phyloP scores from a whole-genome alignment of 1,139 yeast species.

The Saccharomyces hybrid region DNA sequence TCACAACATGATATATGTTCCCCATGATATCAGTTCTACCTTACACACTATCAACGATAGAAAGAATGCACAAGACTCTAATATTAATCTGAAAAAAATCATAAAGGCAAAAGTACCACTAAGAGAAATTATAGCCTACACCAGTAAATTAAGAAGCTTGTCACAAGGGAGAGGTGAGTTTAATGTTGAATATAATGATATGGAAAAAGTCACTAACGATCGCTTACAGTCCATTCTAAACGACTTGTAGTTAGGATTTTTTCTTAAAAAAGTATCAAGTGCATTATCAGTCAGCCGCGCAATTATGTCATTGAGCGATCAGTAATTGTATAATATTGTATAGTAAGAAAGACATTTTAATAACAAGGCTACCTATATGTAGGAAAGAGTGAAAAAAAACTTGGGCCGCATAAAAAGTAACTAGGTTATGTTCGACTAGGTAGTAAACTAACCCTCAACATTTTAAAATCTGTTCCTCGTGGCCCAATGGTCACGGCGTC shows the following conservation, averaged over 20 bases:
- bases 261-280: too few species aligned
- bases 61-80: constrained; percentile 12
- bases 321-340: too few species aligned
- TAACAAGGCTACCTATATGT: too few species aligned
- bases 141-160: constrained; percentile 65
- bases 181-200: constrained; percentile 69
- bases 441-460: too few species aligned
- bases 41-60: constrained; percentile 20
- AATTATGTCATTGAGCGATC: too few species aligned
- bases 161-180: constrained; percentile 88
- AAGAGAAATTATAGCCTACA: constrained; percentile 84
- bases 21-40: constrained; percentile 43
- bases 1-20: constrained; percentile 44
- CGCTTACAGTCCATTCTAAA: constrained; percentile 38
- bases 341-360: too few species aligned
- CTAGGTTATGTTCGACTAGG: too few species aligned
- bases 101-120: constrained; percentile 77
- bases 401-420: too few species aligned
- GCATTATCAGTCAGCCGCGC: too few species aligned
- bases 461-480: constrained; percentile 50
- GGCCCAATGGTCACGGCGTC: constrained; percentile 93
- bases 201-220: constrained; percentile 51
- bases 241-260: not conserved
- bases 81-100: constrained; percentile 37
- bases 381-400: too few species aligned